A percentile compares a stretch with the other conserved stretches of the same genome.
Conservation (phyloP, 75 land plant species). For the Chamaecyparis obtusa region DNA sequence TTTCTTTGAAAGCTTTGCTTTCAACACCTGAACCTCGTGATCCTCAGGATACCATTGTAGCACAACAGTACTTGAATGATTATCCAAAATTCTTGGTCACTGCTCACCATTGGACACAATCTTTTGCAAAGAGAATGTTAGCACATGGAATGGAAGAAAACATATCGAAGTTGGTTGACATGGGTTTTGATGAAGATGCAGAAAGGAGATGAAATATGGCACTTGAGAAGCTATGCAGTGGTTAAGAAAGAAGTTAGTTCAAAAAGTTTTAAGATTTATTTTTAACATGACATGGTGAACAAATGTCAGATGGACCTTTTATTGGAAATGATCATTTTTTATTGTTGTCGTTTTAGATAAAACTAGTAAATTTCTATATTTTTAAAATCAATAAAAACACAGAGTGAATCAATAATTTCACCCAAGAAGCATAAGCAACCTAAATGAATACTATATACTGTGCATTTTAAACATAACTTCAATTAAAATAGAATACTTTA, state of each 20-base stretch:
- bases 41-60: constrained; percentile 98
- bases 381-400: too few relatives aligned
- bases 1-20: constrained; percentile 90
- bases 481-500: too few relatives aligned
- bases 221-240: neutral
- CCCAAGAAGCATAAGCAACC: too few relatives aligned
- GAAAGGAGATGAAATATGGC: neutral
- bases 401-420: too few relatives aligned
- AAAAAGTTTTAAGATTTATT: too few relatives aligned
- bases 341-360: too few relatives aligned
- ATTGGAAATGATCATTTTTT: too few relatives aligned
- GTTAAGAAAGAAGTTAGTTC: neutral
- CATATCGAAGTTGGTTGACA: constrained; percentile 25
- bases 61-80: constrained; percentile 60
- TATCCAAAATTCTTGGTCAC: constrained; percentile 41
- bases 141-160: constrained; percentile 77
- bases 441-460: too few relatives aligned
- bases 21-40: constrained; percentile 94
- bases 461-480: too few relatives aligned
- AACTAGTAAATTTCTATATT: too few relatives aligned
- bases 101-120: constrained; percentile 92
- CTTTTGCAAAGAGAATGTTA: constrained; percentile 76
- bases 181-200: neutral
- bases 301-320: too few relatives aligned
- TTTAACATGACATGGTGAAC: too few relatives aligned